Evolutionary conservation across 805 yeast genomes (phyloP), one percentile per base, ranked within the genome.

Genomic region (Kurtzmaniella fragi): DNA sequence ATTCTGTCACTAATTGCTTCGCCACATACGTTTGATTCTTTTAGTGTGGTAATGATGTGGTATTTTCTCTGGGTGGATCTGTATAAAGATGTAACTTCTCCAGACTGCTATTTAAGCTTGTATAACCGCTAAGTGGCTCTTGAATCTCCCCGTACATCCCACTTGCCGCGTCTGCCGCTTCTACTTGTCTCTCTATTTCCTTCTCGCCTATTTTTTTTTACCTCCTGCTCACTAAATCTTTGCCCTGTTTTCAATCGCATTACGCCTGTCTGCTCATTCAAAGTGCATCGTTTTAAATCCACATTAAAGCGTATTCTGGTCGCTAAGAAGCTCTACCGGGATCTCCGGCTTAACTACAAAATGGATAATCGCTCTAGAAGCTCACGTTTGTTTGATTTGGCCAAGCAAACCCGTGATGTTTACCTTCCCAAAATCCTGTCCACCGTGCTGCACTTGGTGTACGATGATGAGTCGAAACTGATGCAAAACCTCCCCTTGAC

Each of bases 321-420:
- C 7, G 25, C 25, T 20, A 20, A 20, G 25, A 20, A 8, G 25
- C 7, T 20, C 25, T 20, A 20, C 25, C 61, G 35, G 42, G 49
- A 41, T 49, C 60, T 25, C 23, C 17, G 34, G 15, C 28, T 17
- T 7, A 29, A n/a, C 12, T 29, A 13, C 28, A 23, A 13, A 16
- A 16, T 34, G 13, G 40, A 31, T 6, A 20, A 17, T 34, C 31
- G 28, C 30, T 59, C 66, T 2, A 64, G 69, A 43, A 62, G 81
- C 27, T 78, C 69, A 48, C 57, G 74, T 31, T 50, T 79, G 20
- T 50, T 63, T 30, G 80, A 78, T 16, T 53, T 78, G 31, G 73
- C 81, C 42, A 72, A 64, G 42, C 70, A 75, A 4, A 77, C 84
- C 8, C 67, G 77, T 47, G 82, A 78, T 43, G 68, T 70, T 1